Evolutionary conservation across 2,329 filamentous ascomycete genomes (phyloP), one percentile per base, ranked within the genome.

Genomic region (Exophiala calicioides): DNA sequence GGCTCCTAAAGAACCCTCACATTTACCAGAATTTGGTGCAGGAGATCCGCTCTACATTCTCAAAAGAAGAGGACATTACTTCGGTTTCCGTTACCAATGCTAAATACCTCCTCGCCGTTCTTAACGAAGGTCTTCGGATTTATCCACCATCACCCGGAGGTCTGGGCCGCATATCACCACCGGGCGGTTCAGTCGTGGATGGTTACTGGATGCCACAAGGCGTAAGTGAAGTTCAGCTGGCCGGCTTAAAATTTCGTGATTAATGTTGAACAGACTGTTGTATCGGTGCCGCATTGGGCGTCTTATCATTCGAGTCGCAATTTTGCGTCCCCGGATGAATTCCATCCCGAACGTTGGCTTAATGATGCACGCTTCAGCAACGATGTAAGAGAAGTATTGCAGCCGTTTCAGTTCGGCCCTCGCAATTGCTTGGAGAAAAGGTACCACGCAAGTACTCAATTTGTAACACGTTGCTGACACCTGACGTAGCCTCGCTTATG

Each of bases 361-460:
- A 13, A 31, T 1, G 40, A 48, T 3, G 52, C 59, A 20, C 38
- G 49, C 3, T 78, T 71, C 54, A 56, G 54, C 1, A 42, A 53
- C n/a, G 76, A 80, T 51, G 67, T 65, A 24, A 63, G 64, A 32
- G 68, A 70, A 0, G 61, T 56, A 3, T 34, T 60, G 15, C 62
- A 61, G 5, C 76, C 1, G 78, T 79, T 47, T 68, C 68, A 2
- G 40, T 73, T 2, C 75, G 76, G 0, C 70, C 76, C 4, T 62
- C 24, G 39, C 3, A 48, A 39, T 16, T 46, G 43, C 13, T 3
- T 46, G 5, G 43, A 32, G 15, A 35, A 20, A 51, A 76, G 76
- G 72, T 74, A 61, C 13, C 12, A 3, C 16, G 16, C 12, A 6
- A 23, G 12, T 24, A 7, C 16, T 4, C 20, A 9, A 5, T 5